These are phyloP conservation scores for Byssochlamys sp. DNA, from an alignment of 2,329 filamentous ascomycete genomes.

Conservation along the genomic window DNA sequence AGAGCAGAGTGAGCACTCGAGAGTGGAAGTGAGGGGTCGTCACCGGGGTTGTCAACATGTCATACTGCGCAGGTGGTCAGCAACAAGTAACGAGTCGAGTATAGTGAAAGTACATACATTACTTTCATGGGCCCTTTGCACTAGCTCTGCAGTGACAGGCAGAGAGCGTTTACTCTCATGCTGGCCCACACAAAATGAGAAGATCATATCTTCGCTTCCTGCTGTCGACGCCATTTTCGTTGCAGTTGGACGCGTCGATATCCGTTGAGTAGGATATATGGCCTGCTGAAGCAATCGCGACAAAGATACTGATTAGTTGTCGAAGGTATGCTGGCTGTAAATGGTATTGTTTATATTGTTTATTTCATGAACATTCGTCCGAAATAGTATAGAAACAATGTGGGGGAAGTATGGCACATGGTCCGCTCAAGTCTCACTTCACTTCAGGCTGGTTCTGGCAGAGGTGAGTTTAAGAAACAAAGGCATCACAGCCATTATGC, in stretches of 20 bases:
- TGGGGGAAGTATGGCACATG: background rate
- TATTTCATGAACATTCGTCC: background rate
- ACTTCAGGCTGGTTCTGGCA: background rate
- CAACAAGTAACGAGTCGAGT: background rate
- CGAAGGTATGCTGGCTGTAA: background rate
- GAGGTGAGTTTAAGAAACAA: background rate
- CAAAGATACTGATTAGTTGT: background rate
- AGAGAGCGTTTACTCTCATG: slow-evolving; percentile 47
- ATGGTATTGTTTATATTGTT: background rate
- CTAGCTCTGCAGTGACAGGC: slow-evolving; percentile 40
- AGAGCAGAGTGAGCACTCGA: slow-evolving; percentile 45
- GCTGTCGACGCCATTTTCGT: slow-evolving; percentile 23
- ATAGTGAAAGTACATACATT: slow-evolving; percentile 33
- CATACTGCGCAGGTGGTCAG: slow-evolving; percentile 42
- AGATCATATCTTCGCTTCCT: slow-evolving; percentile 26
- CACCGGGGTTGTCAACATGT: slow-evolving; percentile 55
- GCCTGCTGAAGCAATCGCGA: background rate
- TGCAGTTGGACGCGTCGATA: background rate
- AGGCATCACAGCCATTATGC: background rate
- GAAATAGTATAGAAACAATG: background rate
- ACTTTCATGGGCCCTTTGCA: slow-evolving; percentile 48
- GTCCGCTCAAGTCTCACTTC: background rate
- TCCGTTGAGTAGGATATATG: background rate
- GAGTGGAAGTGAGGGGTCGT: slow-evolving; percentile 53
- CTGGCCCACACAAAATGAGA: slow-evolving; percentile 52